Percentiles rank a stretch among this genome's conserved stretches.
Conservation (phyloP, 108 stramenopile genomes). For the Cyclotella baltica region DNA sequence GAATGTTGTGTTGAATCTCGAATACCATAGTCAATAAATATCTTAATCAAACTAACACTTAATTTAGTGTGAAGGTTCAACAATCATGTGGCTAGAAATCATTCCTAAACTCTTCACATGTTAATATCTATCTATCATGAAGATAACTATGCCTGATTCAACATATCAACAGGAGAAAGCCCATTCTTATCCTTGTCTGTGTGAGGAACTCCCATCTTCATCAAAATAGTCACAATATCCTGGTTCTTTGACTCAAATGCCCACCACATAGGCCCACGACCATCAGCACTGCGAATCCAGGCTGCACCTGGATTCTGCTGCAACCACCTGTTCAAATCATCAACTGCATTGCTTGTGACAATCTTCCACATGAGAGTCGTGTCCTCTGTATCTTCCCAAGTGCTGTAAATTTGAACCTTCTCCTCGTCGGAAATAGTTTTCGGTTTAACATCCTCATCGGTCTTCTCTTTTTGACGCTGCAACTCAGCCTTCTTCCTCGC, state of each 20-base stretch:
- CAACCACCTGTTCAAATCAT: conserved; percentile 73
- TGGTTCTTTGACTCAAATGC: conserved; percentile 85
- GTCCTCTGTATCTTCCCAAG: conserved; percentile 84
- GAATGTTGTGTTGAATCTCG: too few relatives aligned
- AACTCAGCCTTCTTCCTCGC: conserved; percentile 61
- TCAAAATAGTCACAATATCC: conserved; percentile 83
- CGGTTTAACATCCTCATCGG: conserved; percentile 10
- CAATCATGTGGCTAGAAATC: not conserved
- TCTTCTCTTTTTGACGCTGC: conserved; percentile 45
- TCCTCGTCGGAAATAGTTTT: conserved; percentile 52
- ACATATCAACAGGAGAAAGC: conserved; percentile 76
- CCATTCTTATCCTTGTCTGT: conserved; percentile 85
- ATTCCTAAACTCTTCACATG: too few relatives aligned
- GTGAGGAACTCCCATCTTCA: conserved; percentile 81
- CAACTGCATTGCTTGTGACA: conserved; percentile 64
- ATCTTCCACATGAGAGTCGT: conserved; percentile 90
- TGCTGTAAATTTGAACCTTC: conserved; percentile 74
- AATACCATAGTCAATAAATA: too few relatives aligned
- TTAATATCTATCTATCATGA: too few relatives aligned
- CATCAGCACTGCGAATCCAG: conserved; percentile 85
- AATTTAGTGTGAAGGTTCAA: too few relatives aligned
- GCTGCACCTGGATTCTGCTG: conserved; percentile 78
- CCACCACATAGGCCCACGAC: conserved; percentile 92
- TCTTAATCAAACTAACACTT: too few relatives aligned
- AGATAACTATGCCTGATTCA: conserved; percentile 51